A percentile compares a stretch with the other conserved stretches of the same genome.
phyloP scores from a whole-genome alignment of 306 rosid genomes.

The Cucumis cinereus region DNA sequence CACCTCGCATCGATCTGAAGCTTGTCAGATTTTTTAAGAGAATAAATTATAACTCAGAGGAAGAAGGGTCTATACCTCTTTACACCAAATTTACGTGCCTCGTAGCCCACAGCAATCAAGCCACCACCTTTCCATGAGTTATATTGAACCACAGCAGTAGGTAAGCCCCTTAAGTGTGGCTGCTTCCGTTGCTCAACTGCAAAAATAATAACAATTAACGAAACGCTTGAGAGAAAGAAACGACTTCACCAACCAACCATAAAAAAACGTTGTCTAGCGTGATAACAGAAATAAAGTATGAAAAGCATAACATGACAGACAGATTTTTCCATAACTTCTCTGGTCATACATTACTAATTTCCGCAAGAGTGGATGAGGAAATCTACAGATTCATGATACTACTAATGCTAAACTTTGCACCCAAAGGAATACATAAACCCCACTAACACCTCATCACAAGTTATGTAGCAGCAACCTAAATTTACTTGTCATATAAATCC shows the following conservation, averaged over 20 bases:
- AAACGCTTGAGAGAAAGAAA: neutral
- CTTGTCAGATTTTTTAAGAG: neutral
- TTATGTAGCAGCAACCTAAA: neutral
- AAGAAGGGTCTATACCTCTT: slow-evolving; percentile 41
- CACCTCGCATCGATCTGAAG: slow-evolving; percentile 88
- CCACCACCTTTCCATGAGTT: slow-evolving; percentile 85
- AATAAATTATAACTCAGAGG: neutral
- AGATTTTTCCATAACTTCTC: neutral
- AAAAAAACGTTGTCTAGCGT: neutral
- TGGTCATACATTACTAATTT: neutral
- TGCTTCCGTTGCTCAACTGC: slow-evolving; percentile 85
- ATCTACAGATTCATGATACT: neutral
- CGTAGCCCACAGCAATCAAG: slow-evolving; percentile 92
- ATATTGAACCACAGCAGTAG: slow-evolving; percentile 84
- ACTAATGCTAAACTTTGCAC: neutral
- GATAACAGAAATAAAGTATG: neutral
- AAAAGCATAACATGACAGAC: neutral
- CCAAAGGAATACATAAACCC: neutral
- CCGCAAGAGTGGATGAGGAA: neutral
- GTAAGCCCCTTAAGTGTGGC: slow-evolving; percentile 66
- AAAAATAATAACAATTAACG: slow-evolving; percentile 5
- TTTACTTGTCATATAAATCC: neutral
- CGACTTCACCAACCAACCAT: neutral
- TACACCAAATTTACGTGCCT: slow-evolving; percentile 77
- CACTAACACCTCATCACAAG: neutral